phyloP scores from a whole-genome alignment of 768 basidiomycete species.

The Serendipita sp. region DNA sequence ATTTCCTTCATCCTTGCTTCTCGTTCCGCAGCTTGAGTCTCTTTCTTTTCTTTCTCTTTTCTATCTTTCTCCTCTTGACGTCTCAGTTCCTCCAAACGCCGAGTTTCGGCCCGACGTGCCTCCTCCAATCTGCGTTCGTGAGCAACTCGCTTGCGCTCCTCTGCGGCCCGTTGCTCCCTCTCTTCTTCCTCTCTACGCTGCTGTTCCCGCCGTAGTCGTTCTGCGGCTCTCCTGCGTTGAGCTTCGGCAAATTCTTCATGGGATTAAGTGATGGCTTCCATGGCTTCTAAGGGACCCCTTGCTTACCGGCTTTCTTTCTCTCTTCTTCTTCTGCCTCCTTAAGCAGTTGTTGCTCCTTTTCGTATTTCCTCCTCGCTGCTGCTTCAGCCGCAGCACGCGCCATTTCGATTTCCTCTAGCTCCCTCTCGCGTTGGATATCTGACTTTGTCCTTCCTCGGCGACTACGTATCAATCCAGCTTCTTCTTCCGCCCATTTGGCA shows the following conservation, averaged over 20 bases:
- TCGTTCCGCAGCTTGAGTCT: constrained; percentile 25
- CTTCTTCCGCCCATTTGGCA: constrained; percentile 11
- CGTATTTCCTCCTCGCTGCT: constrained; percentile 1
- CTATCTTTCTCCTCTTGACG: constrained; percentile 31
- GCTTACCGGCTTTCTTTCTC: not conserved
- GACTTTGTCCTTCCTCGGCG: constrained; percentile 5
- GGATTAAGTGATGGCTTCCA: not conserved
- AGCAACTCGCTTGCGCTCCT: constrained; percentile 18
- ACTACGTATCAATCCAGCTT: not conserved
- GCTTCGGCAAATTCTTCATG: not conserved
- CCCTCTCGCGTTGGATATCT: not conserved
- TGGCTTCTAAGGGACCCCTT: not conserved
- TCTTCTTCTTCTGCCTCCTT: constrained; percentile 2
- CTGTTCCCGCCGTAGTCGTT: not conserved
- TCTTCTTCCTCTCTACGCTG: constrained; percentile 19
- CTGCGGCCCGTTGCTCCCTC: constrained; percentile 11
- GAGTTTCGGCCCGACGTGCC: constrained; percentile 34
- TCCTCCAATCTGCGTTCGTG: constrained; percentile 36
- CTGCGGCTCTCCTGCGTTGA: not conserved
- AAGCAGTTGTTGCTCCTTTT: not conserved
- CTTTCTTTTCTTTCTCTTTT: constrained; percentile 29
- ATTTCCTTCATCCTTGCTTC: constrained; percentile 31
- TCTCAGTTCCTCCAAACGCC: constrained; percentile 34
- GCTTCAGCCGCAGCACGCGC: constrained; percentile 2
- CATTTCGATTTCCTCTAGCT: constrained; percentile 3